Base-by-base conservation (phyloP, 305 asterid genomes). In the Fraxinus floribunda region DNA sequence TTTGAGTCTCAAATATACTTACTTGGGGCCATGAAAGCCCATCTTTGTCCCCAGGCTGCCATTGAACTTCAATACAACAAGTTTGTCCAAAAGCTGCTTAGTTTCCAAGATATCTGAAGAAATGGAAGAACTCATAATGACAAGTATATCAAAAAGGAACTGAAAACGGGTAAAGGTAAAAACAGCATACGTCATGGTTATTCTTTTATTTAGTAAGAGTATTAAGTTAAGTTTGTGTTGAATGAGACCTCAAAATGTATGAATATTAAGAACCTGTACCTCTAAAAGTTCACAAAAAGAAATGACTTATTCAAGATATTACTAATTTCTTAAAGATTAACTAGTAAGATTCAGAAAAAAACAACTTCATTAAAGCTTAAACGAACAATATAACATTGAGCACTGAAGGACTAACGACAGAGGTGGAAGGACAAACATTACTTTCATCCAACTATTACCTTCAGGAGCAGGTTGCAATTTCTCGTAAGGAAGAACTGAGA, bases 11-110 rank as follows among this genome's bases (percentile, higher is more conserved):
- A 77, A 34, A 87, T 55, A 83, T 79, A 85, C 98, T 90, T 90
- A 96, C 99, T 88, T 94, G 84, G 99, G 94, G 80, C 90, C 93
- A 83, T 78, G 83, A 87, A 88, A 88, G 38, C 99, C 98, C 87
- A 91, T 84, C 46, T 84, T 82, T 79, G 91, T 88, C 84, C 94
- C 98, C 87, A 87, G 80, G 71, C 81, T 74, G 85, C 89, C 89
- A 86, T 91, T 96, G 87, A 84, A 89, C 90, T 90, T 94, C 89
- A 96, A 83, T 60, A 96, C 90, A 16, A 88, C 97, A 88, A 93
- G 94, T 87, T 93, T 96, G 90, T 96, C 95, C 83, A 96, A 86
- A 80, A 96, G 90, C 88, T 86, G 89, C 89, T 89, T 92, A 72
- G 87, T 82, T 79, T 83, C 90, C 73, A 91, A 81, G 85, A 87